phyloP scores from a whole-genome alignment of 2,329 filamentous ascomycete species.

The Alternaria triticina region DNA sequence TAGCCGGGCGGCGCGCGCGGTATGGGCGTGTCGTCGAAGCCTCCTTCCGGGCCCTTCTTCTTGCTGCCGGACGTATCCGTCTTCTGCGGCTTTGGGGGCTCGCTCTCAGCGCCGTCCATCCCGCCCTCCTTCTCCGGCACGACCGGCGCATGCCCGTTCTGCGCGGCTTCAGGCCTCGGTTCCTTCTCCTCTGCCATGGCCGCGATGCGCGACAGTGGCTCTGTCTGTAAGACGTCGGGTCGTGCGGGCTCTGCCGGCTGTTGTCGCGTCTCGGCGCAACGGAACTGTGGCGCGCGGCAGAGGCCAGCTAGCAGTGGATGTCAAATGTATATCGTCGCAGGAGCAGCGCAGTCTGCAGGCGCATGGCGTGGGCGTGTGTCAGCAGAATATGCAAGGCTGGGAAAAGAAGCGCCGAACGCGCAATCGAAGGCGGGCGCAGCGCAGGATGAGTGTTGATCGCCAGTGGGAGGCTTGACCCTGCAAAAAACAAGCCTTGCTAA shows the following conservation, averaged over 20 bases:
- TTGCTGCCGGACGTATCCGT: slow-evolving; percentile 31
- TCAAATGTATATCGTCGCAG: background rate
- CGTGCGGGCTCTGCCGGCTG: background rate
- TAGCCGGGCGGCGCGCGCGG: slow-evolving; percentile 78
- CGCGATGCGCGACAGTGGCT: slow-evolving; percentile 10
- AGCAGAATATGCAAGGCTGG: background rate
- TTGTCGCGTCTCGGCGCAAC: slow-evolving; percentile 8
- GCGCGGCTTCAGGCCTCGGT: slow-evolving; percentile 5
- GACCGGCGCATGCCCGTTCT: slow-evolving; percentile 21
- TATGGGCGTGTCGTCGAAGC: slow-evolving; percentile 80
- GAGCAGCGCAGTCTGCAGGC: background rate
- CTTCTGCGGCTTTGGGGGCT: slow-evolving; percentile 33
- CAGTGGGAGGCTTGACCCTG: slow-evolving; percentile 5
- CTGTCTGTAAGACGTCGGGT: background rate
- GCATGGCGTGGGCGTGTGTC: background rate
- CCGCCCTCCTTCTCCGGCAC: slow-evolving; percentile 19
- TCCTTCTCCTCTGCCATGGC: slow-evolving; percentile 21
- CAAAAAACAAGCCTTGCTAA: slow-evolving; percentile 28
- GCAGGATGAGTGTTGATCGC: slow-evolving; percentile 11
- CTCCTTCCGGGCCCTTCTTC: slow-evolving; percentile 68
- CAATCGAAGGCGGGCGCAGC: slow-evolving; percentile 19
- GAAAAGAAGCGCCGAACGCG: slow-evolving; percentile 5
- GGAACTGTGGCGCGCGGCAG: slow-evolving; percentile 1
- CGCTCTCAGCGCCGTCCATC: slow-evolving; percentile 10
- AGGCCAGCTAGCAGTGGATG: background rate